Evolutionary conservation across 495 filamentous ascomycete species (phyloP).

Genomic region (Penicillium lagena): DNA sequence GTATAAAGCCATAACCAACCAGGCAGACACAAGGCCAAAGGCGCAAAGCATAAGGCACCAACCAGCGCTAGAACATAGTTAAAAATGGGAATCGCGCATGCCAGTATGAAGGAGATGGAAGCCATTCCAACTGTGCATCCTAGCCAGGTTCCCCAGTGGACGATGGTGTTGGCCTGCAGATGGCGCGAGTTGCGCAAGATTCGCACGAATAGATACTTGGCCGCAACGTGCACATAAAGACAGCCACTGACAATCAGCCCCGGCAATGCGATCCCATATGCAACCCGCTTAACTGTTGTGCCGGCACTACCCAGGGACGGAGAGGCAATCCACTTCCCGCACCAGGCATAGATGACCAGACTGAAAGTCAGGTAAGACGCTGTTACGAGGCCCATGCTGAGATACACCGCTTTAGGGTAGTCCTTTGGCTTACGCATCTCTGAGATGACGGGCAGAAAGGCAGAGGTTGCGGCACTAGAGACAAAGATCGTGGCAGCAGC

Average conservation of each 20-base stretch:
- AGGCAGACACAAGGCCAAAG: conserved; percentile 34
- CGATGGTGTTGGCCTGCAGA: conserved; percentile 49
- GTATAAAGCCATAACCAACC: conserved; percentile 43
- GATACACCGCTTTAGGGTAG: conserved; percentile 56
- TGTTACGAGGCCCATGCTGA: conserved; percentile 57
- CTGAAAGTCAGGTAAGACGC: conserved; percentile 51
- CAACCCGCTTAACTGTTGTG: conserved; percentile 51
- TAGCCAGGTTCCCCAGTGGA: conserved; percentile 48
- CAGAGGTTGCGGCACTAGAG: conserved; percentile 51
- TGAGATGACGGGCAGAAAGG: conserved; percentile 68
- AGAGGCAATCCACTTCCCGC: conserved; percentile 57
- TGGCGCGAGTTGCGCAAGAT: conserved; percentile 46
- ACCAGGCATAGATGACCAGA: conserved; percentile 60
- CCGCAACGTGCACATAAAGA: conserved; percentile 56
- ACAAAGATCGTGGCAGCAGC: conserved; percentile 36
- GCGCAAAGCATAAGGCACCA: conserved; percentile 29
- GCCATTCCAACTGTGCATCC: conserved; percentile 47
- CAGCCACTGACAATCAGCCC: conserved; percentile 50
- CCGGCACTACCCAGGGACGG: conserved; percentile 68
- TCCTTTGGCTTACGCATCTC: conserved; percentile 66
- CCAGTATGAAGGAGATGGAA: conserved; percentile 58
- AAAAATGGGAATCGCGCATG: conserved; percentile 66
- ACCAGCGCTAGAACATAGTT: conserved; percentile 51
- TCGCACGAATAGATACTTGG: conserved; percentile 61
- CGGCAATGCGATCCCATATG: conserved; percentile 71